Base-by-base conservation (phyloP, 441 rosid species). In the Adansonia rubrostipa region DNA sequence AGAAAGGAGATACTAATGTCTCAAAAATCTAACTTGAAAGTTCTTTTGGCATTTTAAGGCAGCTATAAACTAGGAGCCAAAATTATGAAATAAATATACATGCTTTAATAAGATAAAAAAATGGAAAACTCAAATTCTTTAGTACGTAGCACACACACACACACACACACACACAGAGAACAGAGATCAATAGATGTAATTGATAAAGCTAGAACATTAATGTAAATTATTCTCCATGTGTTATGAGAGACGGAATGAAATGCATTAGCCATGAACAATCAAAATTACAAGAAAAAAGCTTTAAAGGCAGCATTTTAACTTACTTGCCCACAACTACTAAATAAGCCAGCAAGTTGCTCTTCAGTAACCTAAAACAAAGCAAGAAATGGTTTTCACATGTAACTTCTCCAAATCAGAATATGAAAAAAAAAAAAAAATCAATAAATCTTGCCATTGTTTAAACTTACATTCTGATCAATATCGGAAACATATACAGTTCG, bases 401-500 rank as follows among this genome's bases (percentile, higher is more conserved):
- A 7, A 33, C 33, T 63, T 17, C 17, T 17, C 71, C 9, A 24
- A 61, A 75, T 24, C 61, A 66, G 19, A 71, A 56, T 36, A 36
- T 6, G 13, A 65, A 63, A 80, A 47, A 70, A 62, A 33, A 44
- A 70, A 9, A 82, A 78, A 5, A 56, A 74, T 36, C 63, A 60
- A 60, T 75, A 19, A 72, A 42, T 17, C 22, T 6, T 15, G n/a
- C 54, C 50, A 60, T 40, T 15, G 42, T 66, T 75, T 56, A 22
- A 76, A 86, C 95, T 83, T 81, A 91, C 95, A 79, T 78, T 87
- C 80, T 89, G 95, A 80, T 91, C 92, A 68, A 91, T 91, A 86
- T 89, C 95, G 20, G 92, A 88, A 84, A 91, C 92, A 87, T 91
- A 91, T 5, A 91, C 89, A 6, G 95, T 91, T 82, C 95, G 87